phyloP scores from a whole-genome alignment of 768 basidiomycete species.

The Pisolithus marmoratus region DNA sequence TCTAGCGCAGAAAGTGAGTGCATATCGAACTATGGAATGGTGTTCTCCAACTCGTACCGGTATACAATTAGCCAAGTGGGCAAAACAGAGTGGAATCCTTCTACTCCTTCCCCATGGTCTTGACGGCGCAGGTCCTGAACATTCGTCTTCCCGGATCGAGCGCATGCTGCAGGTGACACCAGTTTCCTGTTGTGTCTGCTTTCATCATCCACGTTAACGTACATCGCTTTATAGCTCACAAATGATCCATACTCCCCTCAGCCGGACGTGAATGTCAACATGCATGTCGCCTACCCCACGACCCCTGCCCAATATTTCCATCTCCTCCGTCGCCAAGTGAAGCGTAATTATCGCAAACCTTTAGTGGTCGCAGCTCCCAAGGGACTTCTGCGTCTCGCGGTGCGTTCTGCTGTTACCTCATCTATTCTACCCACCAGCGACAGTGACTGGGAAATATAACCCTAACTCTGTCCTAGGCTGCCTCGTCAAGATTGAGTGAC shows the following conservation, averaged over 20 bases:
- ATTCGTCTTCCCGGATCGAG: slow-evolving; percentile 85
- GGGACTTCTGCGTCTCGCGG: slow-evolving; percentile 70
- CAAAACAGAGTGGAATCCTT: slow-evolving; percentile 84
- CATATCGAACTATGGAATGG: no score
- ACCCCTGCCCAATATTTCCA: slow-evolving; percentile 94
- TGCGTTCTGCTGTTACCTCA: slow-evolving; percentile 30
- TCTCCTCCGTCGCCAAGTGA: slow-evolving; percentile 79
- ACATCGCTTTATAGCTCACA: slow-evolving; percentile 49
- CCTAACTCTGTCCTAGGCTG: slow-evolving; percentile 44
- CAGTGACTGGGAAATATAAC: neutral
- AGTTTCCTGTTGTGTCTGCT: neutral
- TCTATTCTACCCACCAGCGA: no score
- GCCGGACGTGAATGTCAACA: slow-evolving; percentile 55
- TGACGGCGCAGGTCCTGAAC: slow-evolving; percentile 91
- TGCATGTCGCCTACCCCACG: slow-evolving; percentile 81
- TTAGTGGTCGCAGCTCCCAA: slow-evolving; percentile 83
- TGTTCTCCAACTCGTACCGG: neutral
- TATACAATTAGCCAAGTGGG: slow-evolving; percentile 73
- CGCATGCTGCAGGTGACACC: slow-evolving; percentile 75
- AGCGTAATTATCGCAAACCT: slow-evolving; percentile 82
- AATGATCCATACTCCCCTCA: slow-evolving; percentile 53
- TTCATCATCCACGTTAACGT: neutral
- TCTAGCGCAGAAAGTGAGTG: slow-evolving; percentile 75
- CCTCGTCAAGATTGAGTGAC: slow-evolving; percentile 61
- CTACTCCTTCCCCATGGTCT: slow-evolving; percentile 85